Evolutionary conservation across 495 filamentous ascomycete genomes (phyloP).

Genomic region (Lasiosphaeris hirsuta): DNA sequence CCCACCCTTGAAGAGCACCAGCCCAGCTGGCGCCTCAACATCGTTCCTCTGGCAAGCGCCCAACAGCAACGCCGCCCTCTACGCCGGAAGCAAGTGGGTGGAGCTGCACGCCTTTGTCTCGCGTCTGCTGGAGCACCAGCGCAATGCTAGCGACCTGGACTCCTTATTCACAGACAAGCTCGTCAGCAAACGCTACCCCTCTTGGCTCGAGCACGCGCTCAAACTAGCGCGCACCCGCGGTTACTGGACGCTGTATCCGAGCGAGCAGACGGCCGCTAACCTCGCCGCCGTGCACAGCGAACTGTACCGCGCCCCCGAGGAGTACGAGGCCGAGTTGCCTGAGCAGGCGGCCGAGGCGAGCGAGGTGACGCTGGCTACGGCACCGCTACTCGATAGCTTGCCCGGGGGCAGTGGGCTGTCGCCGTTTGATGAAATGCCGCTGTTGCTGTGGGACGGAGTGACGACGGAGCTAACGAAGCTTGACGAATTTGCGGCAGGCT

Average conservation of each 20-base stretch:
- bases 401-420: slow-evolving; percentile 32
- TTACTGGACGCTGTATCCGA: slow-evolving; percentile 73
- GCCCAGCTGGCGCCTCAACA: slow-evolving; percentile 30
- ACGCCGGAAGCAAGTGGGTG: slow-evolving; percentile 78
- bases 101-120: slow-evolving; percentile 75
- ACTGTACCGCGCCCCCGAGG: slow-evolving; percentile 66
- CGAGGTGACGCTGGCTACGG: slow-evolving; percentile 28
- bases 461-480: slow-evolving; percentile 30
- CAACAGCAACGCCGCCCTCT: slow-evolving; percentile 72
- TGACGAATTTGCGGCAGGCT: slow-evolving; percentile 36
- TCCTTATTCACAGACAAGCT: slow-evolving; percentile 43
- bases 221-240: slow-evolving; percentile 68
- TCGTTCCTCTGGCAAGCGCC: slow-evolving; percentile 81
- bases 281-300: slow-evolving; percentile 72
- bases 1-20: slow-evolving; percentile 40
- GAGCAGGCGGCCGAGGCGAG: slow-evolving; percentile 11
- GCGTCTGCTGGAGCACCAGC: slow-evolving; percentile 48
- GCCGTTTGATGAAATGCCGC: slow-evolving; percentile 36
- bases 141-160: slow-evolving; percentile 18
- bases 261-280: slow-evolving; percentile 43
- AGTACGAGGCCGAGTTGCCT: slow-evolving; percentile 45
- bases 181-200: slow-evolving; percentile 60
- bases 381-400: slow-evolving; percentile 38
- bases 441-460: slow-evolving; percentile 42
- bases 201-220: slow-evolving; percentile 74